Evolutionary conservation across 768 basidiomycete species (phyloP).

Genomic region (Kwoniella heveanensis): DNA sequence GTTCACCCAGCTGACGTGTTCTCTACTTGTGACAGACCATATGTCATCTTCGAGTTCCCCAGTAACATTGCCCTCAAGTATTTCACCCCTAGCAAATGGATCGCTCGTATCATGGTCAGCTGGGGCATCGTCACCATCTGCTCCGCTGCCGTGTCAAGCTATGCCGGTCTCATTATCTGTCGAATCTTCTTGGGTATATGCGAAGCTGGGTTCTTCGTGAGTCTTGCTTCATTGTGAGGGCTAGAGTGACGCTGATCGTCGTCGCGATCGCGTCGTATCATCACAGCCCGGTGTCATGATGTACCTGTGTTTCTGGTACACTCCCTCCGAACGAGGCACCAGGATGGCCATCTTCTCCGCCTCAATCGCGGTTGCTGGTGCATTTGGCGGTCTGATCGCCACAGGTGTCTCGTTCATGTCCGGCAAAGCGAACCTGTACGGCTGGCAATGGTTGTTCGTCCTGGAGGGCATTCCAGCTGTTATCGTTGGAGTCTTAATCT

Average conservation of each 20-base stretch:
- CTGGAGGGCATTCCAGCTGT: conserved; percentile 36
- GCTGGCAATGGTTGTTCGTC: conserved; percentile 43
- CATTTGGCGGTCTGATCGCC: conserved; percentile 77
- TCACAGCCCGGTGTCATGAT: conserved; percentile 32
- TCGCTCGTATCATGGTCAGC: conserved; percentile 40
- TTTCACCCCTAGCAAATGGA: conserved; percentile 37
- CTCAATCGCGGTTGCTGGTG: conserved; percentile 33
- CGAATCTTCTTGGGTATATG: conserved; percentile 53
- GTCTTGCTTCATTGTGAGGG: conserved; percentile 5
- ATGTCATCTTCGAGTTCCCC: conserved; percentile 43
- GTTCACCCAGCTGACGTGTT: background rate
- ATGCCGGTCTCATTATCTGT: conserved; percentile 48
- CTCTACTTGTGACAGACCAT: conserved; percentile 23
- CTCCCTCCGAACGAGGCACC: conserved; percentile 37
- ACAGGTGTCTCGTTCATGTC: conserved; percentile 72
- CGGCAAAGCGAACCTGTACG: conserved; percentile 27
- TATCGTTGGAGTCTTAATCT: conserved; percentile 29
- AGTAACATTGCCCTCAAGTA: conserved; percentile 38
- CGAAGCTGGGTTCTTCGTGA: conserved; percentile 48
- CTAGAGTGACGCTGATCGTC: background rate
- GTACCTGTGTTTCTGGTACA: conserved; percentile 49
- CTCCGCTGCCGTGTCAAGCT: conserved; percentile 43
- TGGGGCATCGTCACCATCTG: conserved; percentile 46
- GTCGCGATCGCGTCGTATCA: background rate
- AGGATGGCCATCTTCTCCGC: conserved; percentile 43